Base-by-base conservation (phyloP, 1,284 basidiomycete species). In the Trichosporon sp. region DNA sequence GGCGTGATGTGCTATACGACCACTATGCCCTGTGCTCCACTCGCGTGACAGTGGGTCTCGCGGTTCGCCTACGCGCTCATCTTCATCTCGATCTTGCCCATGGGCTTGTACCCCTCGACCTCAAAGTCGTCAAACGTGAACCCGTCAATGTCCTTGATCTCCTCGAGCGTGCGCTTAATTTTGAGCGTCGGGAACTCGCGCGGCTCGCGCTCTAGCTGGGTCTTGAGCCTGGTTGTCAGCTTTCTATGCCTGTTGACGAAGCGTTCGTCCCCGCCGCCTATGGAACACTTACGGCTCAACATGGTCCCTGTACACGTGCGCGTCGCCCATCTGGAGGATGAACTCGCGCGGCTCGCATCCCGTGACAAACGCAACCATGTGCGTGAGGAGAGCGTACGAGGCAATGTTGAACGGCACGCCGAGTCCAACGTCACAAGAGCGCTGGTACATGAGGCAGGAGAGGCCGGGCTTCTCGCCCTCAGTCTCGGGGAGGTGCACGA, bases 361-460 rank as follows among this genome's bases (percentile, higher is more conserved):
- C 2, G 96, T 98, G 68, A 98, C 90, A 35, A 90, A 90, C 12
- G 96, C 96, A 75, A 99, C 90, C 92, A 99, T 96, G 84, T 98
- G 94, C 0, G 95, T 97, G 68, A 99, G 88, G 19, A 99, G 88
- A 1, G 97, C 92, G 82, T 99, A 99, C 1, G 94, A 96, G 8
- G 96, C 96, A 84, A 99, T 98, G 85, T 99, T 99, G 89, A 99
- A 99, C 0, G 96, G 96, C 67, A 98, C 92, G 2, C 96, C 96
- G 48, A 99, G 91, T 0, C 96, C 96, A 6, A 98, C 88, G 81
- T 99, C 96, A 61, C 96, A 96, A 5, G 95, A 98, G 59, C 97
- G 92, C 82, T 99, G 96, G 86, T 92, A 98, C 94, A 99, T 97
- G 68, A 98, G 88, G 82, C 96, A 98, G 14, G 92, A 94, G 46